These are phyloP conservation scores for Paracoccidioides lutzii DNA, from an alignment of 2,329 filamentous ascomycete genomes.

Conservation along the genomic window DNA sequence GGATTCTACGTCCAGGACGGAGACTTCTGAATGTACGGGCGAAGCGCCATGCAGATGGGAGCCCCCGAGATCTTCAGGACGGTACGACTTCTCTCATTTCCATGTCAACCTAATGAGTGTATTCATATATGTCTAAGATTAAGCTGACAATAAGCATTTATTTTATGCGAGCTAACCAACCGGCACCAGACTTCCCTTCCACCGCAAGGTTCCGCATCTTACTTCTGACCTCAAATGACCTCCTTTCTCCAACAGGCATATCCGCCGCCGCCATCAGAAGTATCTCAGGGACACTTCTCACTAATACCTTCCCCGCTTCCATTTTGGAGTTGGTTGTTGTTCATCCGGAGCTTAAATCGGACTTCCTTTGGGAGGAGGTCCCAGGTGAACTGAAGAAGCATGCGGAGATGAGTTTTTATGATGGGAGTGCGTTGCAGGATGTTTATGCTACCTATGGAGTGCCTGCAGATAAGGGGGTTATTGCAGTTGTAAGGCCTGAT, in stretches of 20 bases:
- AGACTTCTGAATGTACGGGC: constrained; percentile 22
- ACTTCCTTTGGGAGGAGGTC: constrained; percentile 24
- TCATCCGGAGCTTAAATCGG: constrained; percentile 18
- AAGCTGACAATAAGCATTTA: too few species aligned
- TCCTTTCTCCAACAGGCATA: constrained; percentile 19
- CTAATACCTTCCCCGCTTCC: neutral
- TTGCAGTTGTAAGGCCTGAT: constrained; percentile 28
- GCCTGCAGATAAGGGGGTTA: constrained; percentile 16
- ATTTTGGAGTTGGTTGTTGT: constrained; percentile 25
- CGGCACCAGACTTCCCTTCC: constrained; percentile 21
- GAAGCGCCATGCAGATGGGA: constrained; percentile 27
- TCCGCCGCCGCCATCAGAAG: constrained; percentile 16
- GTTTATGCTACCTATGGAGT: constrained; percentile 27
- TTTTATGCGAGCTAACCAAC: constrained; percentile 1
- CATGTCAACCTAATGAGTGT: neutral
- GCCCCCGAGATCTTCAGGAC: constrained; percentile 25
- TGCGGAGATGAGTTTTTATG: constrained; percentile 27
- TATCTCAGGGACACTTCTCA: constrained; percentile 15
- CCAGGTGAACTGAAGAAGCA: constrained; percentile 20
- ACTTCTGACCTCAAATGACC: constrained; percentile 23
- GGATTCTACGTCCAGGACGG: constrained; percentile 24
- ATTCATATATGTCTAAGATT: neutral
- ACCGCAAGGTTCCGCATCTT: constrained; percentile 28
- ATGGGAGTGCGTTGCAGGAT: constrained; percentile 23
- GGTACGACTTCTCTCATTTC: constrained; percentile 7